Percentiles rank a stretch among this genome's conserved stretches.
These are phyloP conservation scores for Botrytis fabae DNA, from an alignment of 2,329 filamentous ascomycete species.

Conservation along the genomic window DNA sequence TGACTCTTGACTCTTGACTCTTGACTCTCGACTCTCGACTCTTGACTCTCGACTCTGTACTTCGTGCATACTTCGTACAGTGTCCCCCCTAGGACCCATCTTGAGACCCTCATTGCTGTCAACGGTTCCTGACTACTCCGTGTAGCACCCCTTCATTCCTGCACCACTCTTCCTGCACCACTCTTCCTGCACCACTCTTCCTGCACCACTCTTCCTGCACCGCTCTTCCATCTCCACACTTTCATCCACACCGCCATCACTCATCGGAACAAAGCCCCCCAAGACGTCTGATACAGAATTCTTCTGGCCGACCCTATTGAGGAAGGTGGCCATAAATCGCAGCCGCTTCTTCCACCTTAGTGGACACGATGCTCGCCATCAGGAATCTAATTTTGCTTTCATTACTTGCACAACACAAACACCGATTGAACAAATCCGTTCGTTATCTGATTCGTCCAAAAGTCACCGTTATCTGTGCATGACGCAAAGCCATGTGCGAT, in stretches of 20 bases:
- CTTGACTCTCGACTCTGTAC: background rate
- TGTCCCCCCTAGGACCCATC: background rate
- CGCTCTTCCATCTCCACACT: conserved; percentile 16
- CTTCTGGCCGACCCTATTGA: conserved; percentile 5
- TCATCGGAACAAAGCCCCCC: background rate
- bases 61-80: background rate
- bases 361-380: conserved; percentile 6
- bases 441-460: conserved; percentile 1
- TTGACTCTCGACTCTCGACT: too few relatives aligned
- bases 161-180: conserved; percentile 15
- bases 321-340: background rate
- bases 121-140: conserved; percentile 13
- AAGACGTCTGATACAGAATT: background rate
- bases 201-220: conserved; percentile 9
- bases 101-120: background rate
- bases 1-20: background rate
- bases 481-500: conserved; percentile 9
- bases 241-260: conserved; percentile 15
- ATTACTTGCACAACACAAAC: background rate
- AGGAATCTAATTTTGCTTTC: background rate
- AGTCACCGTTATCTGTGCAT: background rate
- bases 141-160: conserved; percentile 1
- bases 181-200: background rate
- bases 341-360: background rate
- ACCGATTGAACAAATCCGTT: background rate